These are phyloP conservation scores for Suillus tomentosus DNA, from an alignment of 768 basidiomycete genomes.

Conservation along the genomic window DNA sequence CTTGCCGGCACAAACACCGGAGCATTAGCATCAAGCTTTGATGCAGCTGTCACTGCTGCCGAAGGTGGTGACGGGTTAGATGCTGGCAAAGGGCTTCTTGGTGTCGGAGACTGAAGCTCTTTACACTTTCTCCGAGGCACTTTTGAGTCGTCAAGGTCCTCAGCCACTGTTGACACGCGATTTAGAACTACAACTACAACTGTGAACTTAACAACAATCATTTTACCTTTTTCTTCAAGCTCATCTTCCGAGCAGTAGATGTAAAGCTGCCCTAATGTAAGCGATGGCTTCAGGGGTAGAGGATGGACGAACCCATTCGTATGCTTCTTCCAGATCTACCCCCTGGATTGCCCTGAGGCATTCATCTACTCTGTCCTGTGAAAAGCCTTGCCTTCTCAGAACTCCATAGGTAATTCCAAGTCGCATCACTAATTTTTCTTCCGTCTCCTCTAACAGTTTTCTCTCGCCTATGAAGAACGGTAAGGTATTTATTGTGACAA, in stretches of 20 bases:
- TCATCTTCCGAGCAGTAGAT: slow-evolving; percentile 65
- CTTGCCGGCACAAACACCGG: slow-evolving; percentile 40
- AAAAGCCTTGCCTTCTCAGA: slow-evolving; percentile 75
- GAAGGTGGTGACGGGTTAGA: slow-evolving; percentile 11
- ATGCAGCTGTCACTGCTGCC: slow-evolving; percentile 17
- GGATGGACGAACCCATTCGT: slow-evolving; percentile 75
- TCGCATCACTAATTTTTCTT: slow-evolving; percentile 70
- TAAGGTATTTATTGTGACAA: background rate
- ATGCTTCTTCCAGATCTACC: slow-evolving; percentile 82
- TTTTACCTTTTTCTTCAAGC: slow-evolving; percentile 44
- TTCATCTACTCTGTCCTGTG: slow-evolving; percentile 64
- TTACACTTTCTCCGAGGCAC: slow-evolving; percentile 16
- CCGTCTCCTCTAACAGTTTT: slow-evolving; percentile 51
- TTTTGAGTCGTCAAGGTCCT: too few relatives aligned
- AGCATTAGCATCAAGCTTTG: slow-evolving; percentile 42
- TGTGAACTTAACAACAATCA: background rate
- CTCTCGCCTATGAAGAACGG: slow-evolving; percentile 24
- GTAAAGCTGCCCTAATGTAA: slow-evolving; percentile 52
- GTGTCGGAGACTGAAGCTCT: slow-evolving; percentile 5
- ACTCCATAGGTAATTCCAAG: slow-evolving; percentile 83
- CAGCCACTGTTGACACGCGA: slow-evolving; percentile 4
- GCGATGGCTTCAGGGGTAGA: slow-evolving; percentile 3
- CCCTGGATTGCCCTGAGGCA: slow-evolving; percentile 68
- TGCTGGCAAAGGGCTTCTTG: slow-evolving; percentile 9
- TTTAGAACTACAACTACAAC: slow-evolving; percentile 11